These are phyloP conservation scores for Betula pendula DNA, from an alignment of 306 rosid species.

Conservation along the genomic window DNA sequence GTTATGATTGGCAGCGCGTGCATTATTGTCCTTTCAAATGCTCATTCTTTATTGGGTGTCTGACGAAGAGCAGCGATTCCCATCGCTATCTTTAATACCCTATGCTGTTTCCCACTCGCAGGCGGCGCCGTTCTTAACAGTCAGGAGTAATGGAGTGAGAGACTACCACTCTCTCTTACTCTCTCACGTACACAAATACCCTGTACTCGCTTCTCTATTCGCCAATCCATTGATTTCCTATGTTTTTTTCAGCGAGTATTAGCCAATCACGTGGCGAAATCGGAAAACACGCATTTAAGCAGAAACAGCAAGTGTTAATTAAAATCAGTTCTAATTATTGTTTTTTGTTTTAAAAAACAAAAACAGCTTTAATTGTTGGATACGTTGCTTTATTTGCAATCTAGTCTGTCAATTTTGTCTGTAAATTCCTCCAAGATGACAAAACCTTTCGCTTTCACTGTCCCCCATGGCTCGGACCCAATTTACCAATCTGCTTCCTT, in stretches of 20 bases:
- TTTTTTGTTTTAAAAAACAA: too few relatives aligned
- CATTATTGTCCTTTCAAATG: neutral
- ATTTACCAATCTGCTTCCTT: neutral
- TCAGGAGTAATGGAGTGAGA: neutral
- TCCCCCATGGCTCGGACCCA: conserved; percentile 25
- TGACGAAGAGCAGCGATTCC: too few relatives aligned
- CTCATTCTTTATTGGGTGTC: neutral
- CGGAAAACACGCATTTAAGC: neutral
- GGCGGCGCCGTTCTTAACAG: neutral
- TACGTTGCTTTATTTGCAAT: neutral
- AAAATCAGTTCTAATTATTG: too few relatives aligned
- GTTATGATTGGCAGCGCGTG: neutral
- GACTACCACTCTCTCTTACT: neutral
- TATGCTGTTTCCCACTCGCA: neutral
- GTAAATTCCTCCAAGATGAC: conserved; percentile 2
- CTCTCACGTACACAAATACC: neutral
- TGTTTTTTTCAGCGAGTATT: neutral
- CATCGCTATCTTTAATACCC: neutral
- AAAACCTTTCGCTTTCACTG: conserved; percentile 35
- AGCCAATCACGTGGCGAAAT: too few relatives aligned
- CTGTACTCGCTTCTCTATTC: neutral
- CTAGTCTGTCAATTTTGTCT: neutral
- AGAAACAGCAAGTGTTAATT: too few relatives aligned
- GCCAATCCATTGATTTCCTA: neutral
- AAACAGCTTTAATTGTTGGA: neutral